Evolutionary conservation across 2,329 filamentous ascomycete species (phyloP).

Genomic region (Xylaria sp.): DNA sequence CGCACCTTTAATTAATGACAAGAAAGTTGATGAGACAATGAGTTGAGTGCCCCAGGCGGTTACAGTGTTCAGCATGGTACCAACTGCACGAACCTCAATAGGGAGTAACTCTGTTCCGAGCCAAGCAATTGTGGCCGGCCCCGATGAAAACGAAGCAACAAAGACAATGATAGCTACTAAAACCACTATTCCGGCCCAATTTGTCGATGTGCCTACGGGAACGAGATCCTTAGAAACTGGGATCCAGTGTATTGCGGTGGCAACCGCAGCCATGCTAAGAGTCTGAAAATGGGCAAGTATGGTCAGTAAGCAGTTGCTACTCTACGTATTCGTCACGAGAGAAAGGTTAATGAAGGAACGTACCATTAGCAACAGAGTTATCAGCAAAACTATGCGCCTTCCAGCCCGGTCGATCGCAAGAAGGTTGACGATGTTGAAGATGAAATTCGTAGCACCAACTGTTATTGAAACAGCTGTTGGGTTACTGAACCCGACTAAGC

Average conservation of each 20-base stretch:
- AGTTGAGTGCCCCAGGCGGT: slow-evolving; percentile 57
- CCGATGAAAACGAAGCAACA: slow-evolving; percentile 57
- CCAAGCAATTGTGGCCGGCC: slow-evolving; percentile 58
- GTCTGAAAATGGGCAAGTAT: slow-evolving; percentile 45
- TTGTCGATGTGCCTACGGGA: slow-evolving; percentile 47
- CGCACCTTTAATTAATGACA: slow-evolving; percentile 58
- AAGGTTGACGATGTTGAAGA: slow-evolving; percentile 59
- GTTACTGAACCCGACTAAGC: slow-evolving; percentile 56
- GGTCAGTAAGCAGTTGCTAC: not conserved
- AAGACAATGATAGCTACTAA: slow-evolving; percentile 56
- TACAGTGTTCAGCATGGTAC: slow-evolving; percentile 58
- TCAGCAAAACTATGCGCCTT: slow-evolving; percentile 54
- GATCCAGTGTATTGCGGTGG: slow-evolving; percentile 57
- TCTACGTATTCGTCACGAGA: not conserved
- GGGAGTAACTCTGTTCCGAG: slow-evolving; percentile 58
- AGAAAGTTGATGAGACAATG: slow-evolving; percentile 59
- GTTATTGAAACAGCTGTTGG: slow-evolving; percentile 56
- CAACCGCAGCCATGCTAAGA: slow-evolving; percentile 54
- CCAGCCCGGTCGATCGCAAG: slow-evolving; percentile 56
- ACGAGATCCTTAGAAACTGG: slow-evolving; percentile 53
- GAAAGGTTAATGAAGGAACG: not conserved
- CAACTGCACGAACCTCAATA: slow-evolving; percentile 56
- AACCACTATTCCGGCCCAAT: slow-evolving; percentile 52
- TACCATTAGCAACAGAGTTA: slow-evolving; percentile 41
- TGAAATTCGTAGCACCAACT: slow-evolving; percentile 56